Conservation (phyloP, 2,329 filamentous ascomycete species). For the Aspergillus vadensis region DNA sequence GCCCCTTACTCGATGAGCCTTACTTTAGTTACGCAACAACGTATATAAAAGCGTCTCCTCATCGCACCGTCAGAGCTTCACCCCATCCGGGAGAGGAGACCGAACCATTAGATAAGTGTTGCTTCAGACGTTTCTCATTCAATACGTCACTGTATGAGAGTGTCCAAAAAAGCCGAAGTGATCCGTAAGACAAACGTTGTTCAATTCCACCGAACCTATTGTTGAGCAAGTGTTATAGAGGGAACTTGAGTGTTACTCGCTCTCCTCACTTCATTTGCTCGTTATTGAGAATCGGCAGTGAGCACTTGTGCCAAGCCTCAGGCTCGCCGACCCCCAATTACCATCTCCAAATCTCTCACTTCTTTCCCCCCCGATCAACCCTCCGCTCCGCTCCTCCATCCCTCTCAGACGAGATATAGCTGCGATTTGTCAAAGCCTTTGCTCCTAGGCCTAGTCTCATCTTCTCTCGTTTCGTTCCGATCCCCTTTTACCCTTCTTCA, state of each 20-base stretch:
- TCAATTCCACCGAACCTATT: neutral
- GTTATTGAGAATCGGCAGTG: neutral
- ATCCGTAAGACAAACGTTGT: neutral
- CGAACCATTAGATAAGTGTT: neutral
- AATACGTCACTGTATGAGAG: neutral
- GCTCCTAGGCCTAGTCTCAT: neutral
- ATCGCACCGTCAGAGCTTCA: neutral
- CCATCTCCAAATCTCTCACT: neutral
- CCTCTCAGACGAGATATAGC: neutral
- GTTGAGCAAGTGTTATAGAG: neutral
- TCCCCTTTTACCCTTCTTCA: neutral
- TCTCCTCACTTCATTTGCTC: too few species aligned
- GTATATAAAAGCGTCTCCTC: neutral
- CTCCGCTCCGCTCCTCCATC: neutral
- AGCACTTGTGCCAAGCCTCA: neutral
- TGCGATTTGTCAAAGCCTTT: neutral
- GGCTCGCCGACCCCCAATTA: neutral
- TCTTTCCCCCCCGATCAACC: neutral
- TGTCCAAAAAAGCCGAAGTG: neutral
- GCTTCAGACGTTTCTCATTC: neutral
- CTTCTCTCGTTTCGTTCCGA: too few species aligned
- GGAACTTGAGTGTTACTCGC: neutral
- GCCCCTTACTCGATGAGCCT: too few species aligned
- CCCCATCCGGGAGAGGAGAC: neutral
- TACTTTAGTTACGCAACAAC: too few species aligned